Percentiles rank a stretch among this genome's conserved stretches.
phyloP scores from a whole-genome alignment of 2,329 filamentous ascomycete genomes.

The Hypomyces perniciosus region DNA sequence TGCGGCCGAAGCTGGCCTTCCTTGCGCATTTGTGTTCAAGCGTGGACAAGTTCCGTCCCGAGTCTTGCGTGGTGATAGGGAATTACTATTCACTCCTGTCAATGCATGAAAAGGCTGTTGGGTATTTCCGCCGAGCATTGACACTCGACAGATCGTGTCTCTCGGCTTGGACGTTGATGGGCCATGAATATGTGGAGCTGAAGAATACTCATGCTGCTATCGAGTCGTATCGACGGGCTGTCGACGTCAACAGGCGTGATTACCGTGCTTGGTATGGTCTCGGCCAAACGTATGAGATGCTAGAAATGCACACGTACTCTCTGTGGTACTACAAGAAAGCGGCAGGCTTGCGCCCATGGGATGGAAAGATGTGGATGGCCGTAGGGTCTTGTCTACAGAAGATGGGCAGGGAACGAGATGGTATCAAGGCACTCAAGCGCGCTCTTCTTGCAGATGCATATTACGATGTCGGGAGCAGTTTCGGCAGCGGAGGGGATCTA shows the following conservation, averaged over 20 bases:
- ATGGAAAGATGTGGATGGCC: constrained; percentile 98
- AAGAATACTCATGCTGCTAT: constrained; percentile 98
- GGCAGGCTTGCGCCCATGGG: constrained; percentile 86
- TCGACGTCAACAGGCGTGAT: constrained; percentile 92
- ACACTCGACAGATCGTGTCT: constrained; percentile 86
- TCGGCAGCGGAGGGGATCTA: constrained; percentile 41
- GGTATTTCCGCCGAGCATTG: constrained; percentile 91
- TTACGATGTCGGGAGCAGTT: constrained; percentile 61
- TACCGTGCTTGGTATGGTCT: constrained; percentile 98
- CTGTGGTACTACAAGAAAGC: constrained; percentile 97
- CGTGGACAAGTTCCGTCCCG: constrained; percentile 92
- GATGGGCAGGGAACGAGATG: constrained; percentile 80
- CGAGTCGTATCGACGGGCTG: constrained; percentile 89
- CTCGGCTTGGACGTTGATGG: constrained; percentile 97
- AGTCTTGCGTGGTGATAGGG: constrained; percentile 93
- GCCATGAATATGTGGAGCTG: constrained; percentile 96
- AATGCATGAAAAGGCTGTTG: constrained; percentile 94
- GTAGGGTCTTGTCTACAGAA: constrained; percentile 88
- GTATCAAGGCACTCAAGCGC: constrained; percentile 91
- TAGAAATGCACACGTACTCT: constrained; percentile 97
- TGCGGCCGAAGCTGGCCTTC: constrained; percentile 84
- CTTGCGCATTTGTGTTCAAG: constrained; percentile 84
- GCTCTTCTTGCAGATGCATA: constrained; percentile 84
- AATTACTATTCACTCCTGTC: constrained; percentile 96
- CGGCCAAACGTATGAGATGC: constrained; percentile 92